Evolutionary conservation across 176 grass and related monocot genomes (phyloP).

Genomic region (Dendrocalamus sinicus): DNA sequence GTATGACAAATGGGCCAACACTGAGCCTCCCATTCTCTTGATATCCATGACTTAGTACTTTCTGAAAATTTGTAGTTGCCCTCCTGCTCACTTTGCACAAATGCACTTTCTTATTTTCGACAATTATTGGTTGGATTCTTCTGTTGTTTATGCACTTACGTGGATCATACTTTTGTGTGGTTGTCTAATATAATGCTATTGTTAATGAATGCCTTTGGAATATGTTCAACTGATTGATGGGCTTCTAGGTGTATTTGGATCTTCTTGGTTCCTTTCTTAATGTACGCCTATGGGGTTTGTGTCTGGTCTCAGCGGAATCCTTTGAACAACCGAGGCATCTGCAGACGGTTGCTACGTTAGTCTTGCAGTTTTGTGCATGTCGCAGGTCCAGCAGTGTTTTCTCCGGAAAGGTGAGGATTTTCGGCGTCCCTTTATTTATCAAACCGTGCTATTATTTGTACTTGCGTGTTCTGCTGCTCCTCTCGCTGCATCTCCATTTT

Average conservation of each 20-base stretch:
- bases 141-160: background rate
- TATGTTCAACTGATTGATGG: background rate
- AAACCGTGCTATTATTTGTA: too few species aligned
- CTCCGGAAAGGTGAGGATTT: too few species aligned
- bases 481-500: too few species aligned
- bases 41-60: background rate
- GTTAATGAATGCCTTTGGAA: background rate
- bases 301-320: too few species aligned
- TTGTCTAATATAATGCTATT: background rate
- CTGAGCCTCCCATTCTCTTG: constrained; percentile 6
- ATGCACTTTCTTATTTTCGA: background rate
- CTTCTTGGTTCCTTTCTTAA: background rate
- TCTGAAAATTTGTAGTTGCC: background rate
- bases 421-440: too few species aligned
- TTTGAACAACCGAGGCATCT: too few species aligned
- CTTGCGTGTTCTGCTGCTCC: too few species aligned
- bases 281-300: too few species aligned
- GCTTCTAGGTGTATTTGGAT: background rate
- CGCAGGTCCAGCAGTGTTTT: too few species aligned
- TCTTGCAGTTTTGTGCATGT: too few species aligned
- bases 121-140: background rate
- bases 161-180: background rate
- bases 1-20: constrained; percentile 5
- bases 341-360: too few species aligned
- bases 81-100: background rate